Evolutionary conservation across 768 basidiomycete species (phyloP).

Genomic region (Daedalea quercina): DNA sequence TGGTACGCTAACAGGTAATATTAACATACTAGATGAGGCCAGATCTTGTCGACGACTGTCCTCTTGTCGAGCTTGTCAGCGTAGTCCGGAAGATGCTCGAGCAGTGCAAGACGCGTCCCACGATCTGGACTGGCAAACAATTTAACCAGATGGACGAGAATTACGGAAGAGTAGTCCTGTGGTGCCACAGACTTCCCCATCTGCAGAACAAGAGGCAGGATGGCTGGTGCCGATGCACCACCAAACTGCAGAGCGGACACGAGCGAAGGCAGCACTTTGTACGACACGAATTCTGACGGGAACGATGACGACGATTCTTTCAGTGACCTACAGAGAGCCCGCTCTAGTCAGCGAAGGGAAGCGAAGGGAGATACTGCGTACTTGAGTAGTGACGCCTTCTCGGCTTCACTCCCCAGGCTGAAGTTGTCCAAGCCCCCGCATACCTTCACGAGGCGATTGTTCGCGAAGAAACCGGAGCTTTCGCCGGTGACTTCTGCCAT

Average conservation of each 20-base stretch:
- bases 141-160: slow-evolving; percentile 76
- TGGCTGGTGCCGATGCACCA: slow-evolving; percentile 60
- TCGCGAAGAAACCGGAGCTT: slow-evolving; percentile 70
- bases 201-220: slow-evolving; percentile 80
- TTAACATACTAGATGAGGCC: slow-evolving; percentile 78
- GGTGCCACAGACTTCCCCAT: slow-evolving; percentile 67
- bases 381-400: slow-evolving; percentile 71
- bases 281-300: slow-evolving; percentile 78
- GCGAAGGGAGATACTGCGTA: slow-evolving; percentile 23
- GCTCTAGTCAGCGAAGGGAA: not conserved
- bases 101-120: slow-evolving; percentile 87
- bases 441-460: slow-evolving; percentile 78
- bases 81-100: slow-evolving; percentile 81
- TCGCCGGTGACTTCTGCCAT: slow-evolving; percentile 57
- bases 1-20: not conserved
- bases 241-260: slow-evolving; percentile 73
- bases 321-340: slow-evolving; percentile 47
- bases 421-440: slow-evolving; percentile 85
- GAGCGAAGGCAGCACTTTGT: slow-evolving; percentile 85
- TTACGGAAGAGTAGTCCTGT: slow-evolving; percentile 59
- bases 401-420: slow-evolving; percentile 69
- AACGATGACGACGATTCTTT: slow-evolving; percentile 77
- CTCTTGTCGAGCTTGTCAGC: slow-evolving; percentile 84
- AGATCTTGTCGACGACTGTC: slow-evolving; percentile 80
- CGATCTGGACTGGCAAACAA: slow-evolving; percentile 87